Conservation (phyloP, 1,284 basidiomycete species). For the Marasmius fiardii region DNA sequence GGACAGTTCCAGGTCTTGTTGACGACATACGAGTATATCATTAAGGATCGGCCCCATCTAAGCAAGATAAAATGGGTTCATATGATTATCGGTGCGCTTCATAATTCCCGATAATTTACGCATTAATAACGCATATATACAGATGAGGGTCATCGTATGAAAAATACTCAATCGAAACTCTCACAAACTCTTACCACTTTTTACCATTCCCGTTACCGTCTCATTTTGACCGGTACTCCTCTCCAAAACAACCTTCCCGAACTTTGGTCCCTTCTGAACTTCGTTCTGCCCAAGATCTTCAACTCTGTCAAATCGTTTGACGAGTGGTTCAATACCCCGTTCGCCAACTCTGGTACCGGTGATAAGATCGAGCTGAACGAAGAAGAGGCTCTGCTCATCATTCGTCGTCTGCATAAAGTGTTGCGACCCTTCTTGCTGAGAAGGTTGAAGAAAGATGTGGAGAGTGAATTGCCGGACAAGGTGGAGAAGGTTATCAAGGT, state of each 20-base stretch:
- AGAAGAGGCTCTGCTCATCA: slow-evolving; percentile 98
- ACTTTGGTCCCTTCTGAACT: slow-evolving; percentile 97
- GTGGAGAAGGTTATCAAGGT: slow-evolving; percentile 99
- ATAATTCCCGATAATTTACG: background rate
- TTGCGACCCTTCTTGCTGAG: slow-evolving; percentile 95
- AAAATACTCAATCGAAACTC: slow-evolving; percentile 97
- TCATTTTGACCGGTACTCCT: slow-evolving; percentile 97
- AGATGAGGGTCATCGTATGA: slow-evolving; percentile 99
- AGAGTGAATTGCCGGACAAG: slow-evolving; percentile 97
- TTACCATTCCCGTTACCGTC: slow-evolving; percentile 91
- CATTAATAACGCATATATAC: background rate
- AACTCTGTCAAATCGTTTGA: slow-evolving; percentile 99
- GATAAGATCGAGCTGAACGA: slow-evolving; percentile 99
- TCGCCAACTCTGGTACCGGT: slow-evolving; percentile 93
- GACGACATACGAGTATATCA: slow-evolving; percentile 99
- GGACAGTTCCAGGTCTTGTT: slow-evolving; percentile 93
- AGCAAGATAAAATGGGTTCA: slow-evolving; percentile 96
- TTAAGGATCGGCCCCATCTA: slow-evolving; percentile 92
- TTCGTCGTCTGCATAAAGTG: slow-evolving; percentile 98
- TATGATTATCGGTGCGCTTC: slow-evolving; percentile 88
- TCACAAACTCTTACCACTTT: slow-evolving; percentile 90
- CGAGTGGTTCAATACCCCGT: slow-evolving; percentile 99
- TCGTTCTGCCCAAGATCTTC: slow-evolving; percentile 97
- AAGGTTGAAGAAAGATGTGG: slow-evolving; percentile 98
- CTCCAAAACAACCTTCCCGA: slow-evolving; percentile 99